Evolutionary conservation across 2,329 filamentous ascomycete species (phyloP).

Genomic region (Cordyceps pruinosa): DNA sequence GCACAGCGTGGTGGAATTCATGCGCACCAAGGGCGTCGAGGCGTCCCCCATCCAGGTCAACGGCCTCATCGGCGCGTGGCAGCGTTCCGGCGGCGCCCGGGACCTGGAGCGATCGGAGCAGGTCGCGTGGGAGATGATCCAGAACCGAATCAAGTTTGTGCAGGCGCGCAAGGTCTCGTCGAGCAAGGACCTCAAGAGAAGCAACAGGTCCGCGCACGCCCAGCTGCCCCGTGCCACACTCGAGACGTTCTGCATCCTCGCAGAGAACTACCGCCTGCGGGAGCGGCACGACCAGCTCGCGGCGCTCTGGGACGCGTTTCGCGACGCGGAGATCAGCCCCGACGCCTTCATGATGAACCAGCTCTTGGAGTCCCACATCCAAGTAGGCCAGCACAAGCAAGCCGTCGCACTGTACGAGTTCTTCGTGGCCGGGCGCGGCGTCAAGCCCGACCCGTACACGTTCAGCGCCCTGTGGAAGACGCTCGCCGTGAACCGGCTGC

Average conservation of each 20-base stretch:
- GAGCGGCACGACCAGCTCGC: constrained; percentile 51
- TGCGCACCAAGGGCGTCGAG: constrained; percentile 61
- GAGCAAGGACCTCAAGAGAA: background rate
- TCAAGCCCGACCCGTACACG: constrained; percentile 60
- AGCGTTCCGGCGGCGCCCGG: constrained; percentile 52
- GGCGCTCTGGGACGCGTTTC: constrained; percentile 55
- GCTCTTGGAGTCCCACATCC: constrained; percentile 59
- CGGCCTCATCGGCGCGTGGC: constrained; percentile 71
- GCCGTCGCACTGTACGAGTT: constrained; percentile 50
- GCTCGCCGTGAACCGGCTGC: constrained; percentile 43
- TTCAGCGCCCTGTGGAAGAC: constrained; percentile 62
- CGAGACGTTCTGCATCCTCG: constrained; percentile 71
- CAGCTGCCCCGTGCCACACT: constrained; percentile 54
- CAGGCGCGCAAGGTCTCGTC: constrained; percentile 31
- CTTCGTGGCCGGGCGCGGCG: constrained; percentile 41
- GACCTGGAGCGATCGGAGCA: constrained; percentile 56
- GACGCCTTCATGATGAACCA: constrained; percentile 77
- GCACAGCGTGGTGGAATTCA: constrained; percentile 64
- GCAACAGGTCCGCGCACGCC: constrained; percentile 8
- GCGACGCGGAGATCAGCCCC: constrained; percentile 55
- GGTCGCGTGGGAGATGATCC: constrained; percentile 72
- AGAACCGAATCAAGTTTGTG: constrained; percentile 58
- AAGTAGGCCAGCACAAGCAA: constrained; percentile 47
- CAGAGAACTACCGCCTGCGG: constrained; percentile 63
- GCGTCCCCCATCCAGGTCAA: constrained; percentile 74